Evolutionary conservation across 1,284 basidiomycete genomes (phyloP).

Genomic region (Ganoderma boninense): DNA sequence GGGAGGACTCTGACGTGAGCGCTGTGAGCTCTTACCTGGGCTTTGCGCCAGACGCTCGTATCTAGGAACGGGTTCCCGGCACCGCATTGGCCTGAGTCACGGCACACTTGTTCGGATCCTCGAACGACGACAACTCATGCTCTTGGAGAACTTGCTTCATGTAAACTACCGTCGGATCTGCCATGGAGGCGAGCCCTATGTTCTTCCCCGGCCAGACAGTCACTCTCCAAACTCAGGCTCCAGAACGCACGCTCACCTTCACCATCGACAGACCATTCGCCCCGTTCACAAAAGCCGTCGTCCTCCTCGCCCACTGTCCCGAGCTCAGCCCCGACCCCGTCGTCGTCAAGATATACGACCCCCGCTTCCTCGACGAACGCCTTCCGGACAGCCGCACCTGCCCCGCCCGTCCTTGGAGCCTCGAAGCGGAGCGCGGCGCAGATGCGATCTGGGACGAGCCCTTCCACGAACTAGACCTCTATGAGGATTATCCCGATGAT

Average conservation of each 20-base stretch:
- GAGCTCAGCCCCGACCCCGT: conserved; percentile 9
- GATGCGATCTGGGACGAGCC: background rate
- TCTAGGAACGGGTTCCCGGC: too few species aligned
- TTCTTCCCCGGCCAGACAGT: background rate
- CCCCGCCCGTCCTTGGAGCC: conserved; percentile 10
- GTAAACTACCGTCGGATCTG: background rate
- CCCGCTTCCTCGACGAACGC: conserved; percentile 17
- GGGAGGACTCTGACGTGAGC: too few species aligned
- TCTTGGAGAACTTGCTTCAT: background rate
- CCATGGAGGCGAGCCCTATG: background rate
- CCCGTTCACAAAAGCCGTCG: conserved; percentile 4
- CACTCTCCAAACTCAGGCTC: background rate
- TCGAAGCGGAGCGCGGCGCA: conserved; percentile 6
- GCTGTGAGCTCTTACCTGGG: too few species aligned
- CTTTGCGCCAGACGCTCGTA: too few species aligned
- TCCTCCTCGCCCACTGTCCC: conserved; percentile 5
- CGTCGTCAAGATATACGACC: conserved; percentile 25
- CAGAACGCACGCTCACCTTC: background rate
- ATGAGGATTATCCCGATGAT: conserved; percentile 10
- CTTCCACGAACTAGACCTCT: background rate
- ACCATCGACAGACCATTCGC: conserved; percentile 4
- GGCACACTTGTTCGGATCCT: too few species aligned
- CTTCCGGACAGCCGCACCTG: background rate
- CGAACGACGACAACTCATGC: too few species aligned
- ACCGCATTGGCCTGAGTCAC: too few species aligned